A percentile compares a stretch with the other conserved stretches of the same genome.
Conservation (phyloP, 768 basidiomycete genomes). For the Cubamyces sp. region DNA sequence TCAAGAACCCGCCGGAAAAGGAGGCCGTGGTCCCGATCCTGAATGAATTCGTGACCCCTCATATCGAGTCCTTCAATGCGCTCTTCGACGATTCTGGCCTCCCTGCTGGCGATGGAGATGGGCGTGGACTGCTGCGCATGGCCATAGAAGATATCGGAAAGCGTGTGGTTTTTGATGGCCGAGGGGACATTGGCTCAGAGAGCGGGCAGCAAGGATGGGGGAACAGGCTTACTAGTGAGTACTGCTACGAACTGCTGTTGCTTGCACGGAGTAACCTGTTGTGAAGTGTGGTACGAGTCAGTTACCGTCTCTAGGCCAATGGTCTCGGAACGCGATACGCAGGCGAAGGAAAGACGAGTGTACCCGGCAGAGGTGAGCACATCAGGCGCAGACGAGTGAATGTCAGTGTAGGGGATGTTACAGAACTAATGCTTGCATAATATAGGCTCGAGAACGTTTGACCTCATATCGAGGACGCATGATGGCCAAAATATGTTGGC, state of each 20-base stretch:
- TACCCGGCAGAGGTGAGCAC: slow-evolving; percentile 84
- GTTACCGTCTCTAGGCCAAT: slow-evolving; percentile 84
- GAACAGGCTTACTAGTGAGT: slow-evolving; percentile 84
- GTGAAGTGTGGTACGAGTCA: slow-evolving; percentile 89
- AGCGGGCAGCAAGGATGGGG: slow-evolving; percentile 67
- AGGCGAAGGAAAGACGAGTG: slow-evolving; percentile 72
- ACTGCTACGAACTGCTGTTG: neutral
- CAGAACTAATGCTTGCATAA: neutral
- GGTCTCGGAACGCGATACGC: slow-evolving; percentile 81
- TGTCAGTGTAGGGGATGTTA: neutral
- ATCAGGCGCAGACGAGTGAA: neutral
- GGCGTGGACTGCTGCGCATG: slow-evolving; percentile 76
- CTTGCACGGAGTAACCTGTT: slow-evolving; percentile 4
- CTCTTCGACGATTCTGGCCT: slow-evolving; percentile 93
- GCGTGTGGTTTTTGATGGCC: slow-evolving; percentile 91
- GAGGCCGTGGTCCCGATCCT: slow-evolving; percentile 77
- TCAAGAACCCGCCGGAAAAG: slow-evolving; percentile 72
- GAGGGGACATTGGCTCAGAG: slow-evolving; percentile 54
- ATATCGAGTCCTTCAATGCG: slow-evolving; percentile 95
- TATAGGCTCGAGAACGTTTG: slow-evolving; percentile 88
- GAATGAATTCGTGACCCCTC: slow-evolving; percentile 91
- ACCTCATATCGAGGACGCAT: slow-evolving; percentile 92
- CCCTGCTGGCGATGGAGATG: slow-evolving; percentile 72
- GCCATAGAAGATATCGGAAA: slow-evolving; percentile 85
- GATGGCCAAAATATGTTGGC: slow-evolving; percentile 86